Percentiles rank a stretch among this genome's conserved stretches.
phyloP scores from a whole-genome alignment of 2,329 filamentous ascomycete genomes.

The Aspergillus sp. region DNA sequence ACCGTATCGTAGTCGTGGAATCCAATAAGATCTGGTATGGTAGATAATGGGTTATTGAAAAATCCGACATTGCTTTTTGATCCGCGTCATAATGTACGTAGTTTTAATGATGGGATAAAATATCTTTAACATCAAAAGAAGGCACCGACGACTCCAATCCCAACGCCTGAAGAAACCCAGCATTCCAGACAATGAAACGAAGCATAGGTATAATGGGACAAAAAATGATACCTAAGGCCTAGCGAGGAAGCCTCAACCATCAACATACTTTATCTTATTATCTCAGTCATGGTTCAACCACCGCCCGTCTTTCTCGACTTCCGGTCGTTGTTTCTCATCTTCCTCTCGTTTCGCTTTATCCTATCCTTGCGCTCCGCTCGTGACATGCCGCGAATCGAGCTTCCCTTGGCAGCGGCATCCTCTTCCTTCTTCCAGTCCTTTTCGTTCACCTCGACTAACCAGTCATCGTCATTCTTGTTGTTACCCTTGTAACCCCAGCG shows the following conservation, averaged over 20 bases:
- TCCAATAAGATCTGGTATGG: too few species aligned
- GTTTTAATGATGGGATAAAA: too few species aligned
- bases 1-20: not conserved
- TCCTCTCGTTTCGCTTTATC: constrained; percentile 59
- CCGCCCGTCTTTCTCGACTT: constrained; percentile 34
- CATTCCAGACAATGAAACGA: constrained; percentile 11
- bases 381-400: constrained; percentile 60
- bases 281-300: constrained; percentile 10
- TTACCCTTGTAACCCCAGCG: constrained; percentile 94
- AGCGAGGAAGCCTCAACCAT: not conserved
- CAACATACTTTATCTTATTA: not conserved
- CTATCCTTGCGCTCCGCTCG: constrained; percentile 65
- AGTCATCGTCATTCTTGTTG: constrained; percentile 77
- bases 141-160: constrained; percentile 18
- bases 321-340: constrained; percentile 63
- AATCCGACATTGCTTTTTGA: not conserved
- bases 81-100: not conserved
- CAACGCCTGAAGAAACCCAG: constrained; percentile 18
- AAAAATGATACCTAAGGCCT: not conserved
- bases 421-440: constrained; percentile 67
- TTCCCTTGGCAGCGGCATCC: constrained; percentile 52
- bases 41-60: too few species aligned
- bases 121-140: not conserved
- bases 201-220: constrained; percentile 4
- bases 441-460: constrained; percentile 88